phyloP scores from a whole-genome alignment of 1,139 yeast genomes.

The Taphrina communis region DNA sequence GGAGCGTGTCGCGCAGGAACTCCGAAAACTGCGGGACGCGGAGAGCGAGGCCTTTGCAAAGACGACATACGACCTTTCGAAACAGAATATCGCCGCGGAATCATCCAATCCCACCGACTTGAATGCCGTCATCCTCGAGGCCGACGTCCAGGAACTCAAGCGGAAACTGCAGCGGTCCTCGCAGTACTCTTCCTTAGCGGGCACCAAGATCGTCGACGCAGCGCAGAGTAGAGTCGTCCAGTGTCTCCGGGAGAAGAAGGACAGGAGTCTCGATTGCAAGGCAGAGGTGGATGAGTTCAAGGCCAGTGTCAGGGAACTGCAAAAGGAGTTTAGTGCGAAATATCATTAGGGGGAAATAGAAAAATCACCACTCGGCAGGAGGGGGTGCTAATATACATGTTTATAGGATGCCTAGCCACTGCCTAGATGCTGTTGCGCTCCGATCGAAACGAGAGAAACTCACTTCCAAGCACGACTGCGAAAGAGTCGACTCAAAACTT shows the following conservation, averaged over 20 bases:
- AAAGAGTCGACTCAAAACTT: constrained; percentile 53
- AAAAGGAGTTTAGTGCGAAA: constrained; percentile 29
- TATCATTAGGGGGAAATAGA: constrained; percentile 16
- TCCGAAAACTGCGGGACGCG: constrained; percentile 66
- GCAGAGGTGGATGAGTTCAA: constrained; percentile 79
- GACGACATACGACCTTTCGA: constrained; percentile 55
- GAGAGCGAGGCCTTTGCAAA: constrained; percentile 63
- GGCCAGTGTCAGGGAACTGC: constrained; percentile 42
- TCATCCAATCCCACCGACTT: constrained; percentile 48
- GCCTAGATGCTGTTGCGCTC: neutral
- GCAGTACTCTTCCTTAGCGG: constrained; percentile 41
- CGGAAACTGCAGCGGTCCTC: constrained; percentile 27
- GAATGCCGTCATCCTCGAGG: constrained; percentile 33
- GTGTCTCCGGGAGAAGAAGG: constrained; percentile 73
- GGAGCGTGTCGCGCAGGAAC: constrained; percentile 71
- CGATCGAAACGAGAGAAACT: too few relatives aligned
- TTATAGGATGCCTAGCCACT: constrained; percentile 13
- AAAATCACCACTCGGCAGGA: neutral
- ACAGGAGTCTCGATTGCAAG: constrained; percentile 83
- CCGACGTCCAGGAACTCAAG: constrained; percentile 35
- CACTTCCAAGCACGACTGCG: too few relatives aligned
- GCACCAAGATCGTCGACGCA: constrained; percentile 59
- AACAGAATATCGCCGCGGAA: constrained; percentile 53
- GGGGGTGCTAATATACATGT: constrained; percentile 1
- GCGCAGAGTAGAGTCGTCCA: constrained; percentile 56